Percentiles rank a stretch among this genome's conserved stretches.
These are phyloP conservation scores for Colletotrichum sp. DNA, from an alignment of 2,329 filamentous ascomycete species.

Conservation along the genomic window DNA sequence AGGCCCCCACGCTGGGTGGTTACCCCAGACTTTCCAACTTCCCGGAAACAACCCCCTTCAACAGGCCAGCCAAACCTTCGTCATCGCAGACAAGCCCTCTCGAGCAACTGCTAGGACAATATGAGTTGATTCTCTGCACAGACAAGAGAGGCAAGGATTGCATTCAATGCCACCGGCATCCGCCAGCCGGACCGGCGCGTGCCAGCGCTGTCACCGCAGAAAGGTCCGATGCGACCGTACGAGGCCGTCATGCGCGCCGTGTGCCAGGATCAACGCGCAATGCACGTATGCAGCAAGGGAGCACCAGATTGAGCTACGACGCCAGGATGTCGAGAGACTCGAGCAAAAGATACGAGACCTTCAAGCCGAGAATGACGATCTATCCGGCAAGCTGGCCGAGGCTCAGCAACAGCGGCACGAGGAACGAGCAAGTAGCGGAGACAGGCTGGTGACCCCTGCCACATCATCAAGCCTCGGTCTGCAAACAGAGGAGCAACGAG, in stretches of 20 bases:
- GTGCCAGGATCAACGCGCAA: constrained; percentile 33
- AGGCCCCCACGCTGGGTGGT: not conserved
- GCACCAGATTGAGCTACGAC: constrained; percentile 27
- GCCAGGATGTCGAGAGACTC: constrained; percentile 37
- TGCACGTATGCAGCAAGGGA: constrained; percentile 40
- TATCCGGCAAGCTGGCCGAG: constrained; percentile 23
- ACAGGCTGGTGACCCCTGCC: not conserved
- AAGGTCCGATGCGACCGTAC: constrained; percentile 46
- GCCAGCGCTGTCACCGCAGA: constrained; percentile 44
- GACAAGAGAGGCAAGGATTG: not conserved
- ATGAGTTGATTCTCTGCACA: not conserved
- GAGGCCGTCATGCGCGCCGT: constrained; percentile 39
- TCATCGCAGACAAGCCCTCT: not conserved
- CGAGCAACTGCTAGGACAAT: not conserved
- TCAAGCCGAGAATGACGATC: constrained; percentile 31
- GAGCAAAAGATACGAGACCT: constrained; percentile 37
- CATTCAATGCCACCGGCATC: not conserved
- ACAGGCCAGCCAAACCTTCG: not conserved
- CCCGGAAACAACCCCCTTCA: not conserved
- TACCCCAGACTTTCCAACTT: not conserved
- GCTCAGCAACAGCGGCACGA: not conserved
- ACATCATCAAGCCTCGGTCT: not conserved
- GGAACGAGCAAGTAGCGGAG: not conserved
- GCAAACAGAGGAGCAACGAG: not conserved
- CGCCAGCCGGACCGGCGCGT: constrained; percentile 28